Evolutionary conservation across 2,329 filamentous ascomycete species (phyloP).

Genomic region (Claviceps monticola): DNA sequence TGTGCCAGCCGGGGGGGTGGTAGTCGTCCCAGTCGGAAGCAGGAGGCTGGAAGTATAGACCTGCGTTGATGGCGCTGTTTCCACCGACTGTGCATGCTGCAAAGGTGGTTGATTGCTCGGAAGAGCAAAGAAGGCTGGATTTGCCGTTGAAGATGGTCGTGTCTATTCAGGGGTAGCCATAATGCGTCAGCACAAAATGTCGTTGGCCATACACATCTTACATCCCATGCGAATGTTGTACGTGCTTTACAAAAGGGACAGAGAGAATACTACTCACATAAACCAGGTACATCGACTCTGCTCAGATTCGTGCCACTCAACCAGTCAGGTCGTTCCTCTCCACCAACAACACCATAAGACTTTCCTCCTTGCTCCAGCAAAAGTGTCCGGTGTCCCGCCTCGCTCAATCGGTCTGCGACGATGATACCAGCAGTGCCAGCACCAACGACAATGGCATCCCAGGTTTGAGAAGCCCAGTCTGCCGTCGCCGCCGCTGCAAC

Average conservation of each 20-base stretch:
- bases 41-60: conserved; percentile 38
- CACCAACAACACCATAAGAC: conserved; percentile 34
- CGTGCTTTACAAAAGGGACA: too few relatives aligned
- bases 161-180: conserved; percentile 21
- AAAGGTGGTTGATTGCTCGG: conserved; percentile 25
- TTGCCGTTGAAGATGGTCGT: conserved; percentile 32
- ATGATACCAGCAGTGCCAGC: conserved; percentile 39
- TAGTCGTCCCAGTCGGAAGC: conserved; percentile 37
- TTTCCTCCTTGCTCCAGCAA: conserved; percentile 36
- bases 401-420: conserved; percentile 35
- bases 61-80: conserved; percentile 39
- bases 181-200: neutral
- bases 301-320: conserved; percentile 31
- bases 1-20: conserved; percentile 36
- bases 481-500: neutral
- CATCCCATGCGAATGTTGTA: too few relatives aligned
- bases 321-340: conserved; percentile 33
- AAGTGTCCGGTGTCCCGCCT: conserved; percentile 36
- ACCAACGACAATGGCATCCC: conserved; percentile 28
- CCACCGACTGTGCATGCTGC: conserved; percentile 38
- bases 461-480: conserved; percentile 8
- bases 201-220: neutral
- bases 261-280: conserved; percentile 20
- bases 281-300: conserved; percentile 38
- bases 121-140: conserved; percentile 26